Base-by-base conservation (phyloP, 106 monocot species). In the Posidonia australis region DNA sequence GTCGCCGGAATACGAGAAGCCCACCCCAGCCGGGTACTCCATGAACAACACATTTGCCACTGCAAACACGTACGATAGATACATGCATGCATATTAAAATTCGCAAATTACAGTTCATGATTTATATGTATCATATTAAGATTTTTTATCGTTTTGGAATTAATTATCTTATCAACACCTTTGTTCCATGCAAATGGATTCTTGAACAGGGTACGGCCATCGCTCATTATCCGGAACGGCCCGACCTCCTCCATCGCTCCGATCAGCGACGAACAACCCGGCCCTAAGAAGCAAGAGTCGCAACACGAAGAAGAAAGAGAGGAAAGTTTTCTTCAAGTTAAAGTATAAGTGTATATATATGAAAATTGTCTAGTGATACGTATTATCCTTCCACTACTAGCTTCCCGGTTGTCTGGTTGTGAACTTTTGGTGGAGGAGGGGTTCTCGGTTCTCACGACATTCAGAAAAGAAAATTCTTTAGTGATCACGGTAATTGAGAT, bases 211-310 rank as follows among this genome's bases (percentile, higher is more conserved):
- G 80, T 70, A 12, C 71, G 74, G 1, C 84, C 80, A 11, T 80
- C 84, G 16, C 51, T 77, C 44, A 22, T 52, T 0, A 84, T 71
- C 1, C 70, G 60, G 53, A 80, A 80, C 13, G 80, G 84, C 3
- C 84, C 84, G 21, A 80, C 10, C 62, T 80, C 84, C 56, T 74
- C 43, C 63, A 80, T 67, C 10, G 80, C 80, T 44, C 84, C 84
- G 18, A 77, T 76, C 3, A 83, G 13, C 0, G 83, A 79, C 1
- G 83, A 83, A 58, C 79, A 76, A 3, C 76, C 83, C 1, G 83
- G 83, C 2, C 83, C 80, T 80, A 51, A 41, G 18, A n/a, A 9
- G 16, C 31, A 26, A 16, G 3, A 62, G 17, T 53, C 12, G 12
- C 12, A 14, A n/a, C 14, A 19, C 14, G 19, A 23, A 24, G 19